These are phyloP conservation scores for Thelonectria blattea DNA, from an alignment of 2,329 filamentous ascomycete genomes.

Conservation along the genomic window DNA sequence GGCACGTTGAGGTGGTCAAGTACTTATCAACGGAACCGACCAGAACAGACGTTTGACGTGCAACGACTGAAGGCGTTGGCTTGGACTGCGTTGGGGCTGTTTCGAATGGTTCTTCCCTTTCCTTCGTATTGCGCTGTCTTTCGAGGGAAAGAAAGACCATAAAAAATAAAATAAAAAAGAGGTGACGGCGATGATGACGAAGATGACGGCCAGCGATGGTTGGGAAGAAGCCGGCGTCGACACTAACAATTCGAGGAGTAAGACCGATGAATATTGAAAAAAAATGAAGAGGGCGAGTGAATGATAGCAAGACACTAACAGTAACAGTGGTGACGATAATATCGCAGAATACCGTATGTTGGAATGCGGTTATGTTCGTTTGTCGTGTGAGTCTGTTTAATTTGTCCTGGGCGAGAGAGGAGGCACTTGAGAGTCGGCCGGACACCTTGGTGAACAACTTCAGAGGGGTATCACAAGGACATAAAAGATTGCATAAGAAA, in stretches of 20 bases:
- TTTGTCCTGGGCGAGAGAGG: not conserved
- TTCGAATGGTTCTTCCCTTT: not conserved
- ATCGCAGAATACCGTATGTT: not conserved
- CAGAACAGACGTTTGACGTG: too few relatives aligned
- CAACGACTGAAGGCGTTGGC: not conserved
- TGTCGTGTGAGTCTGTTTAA: not conserved
- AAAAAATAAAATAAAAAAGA: slow-evolving; percentile 10
- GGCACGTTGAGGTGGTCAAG: not conserved
- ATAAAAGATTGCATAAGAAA: not conserved
- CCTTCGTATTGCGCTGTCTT: too few relatives aligned
- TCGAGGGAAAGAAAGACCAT: not conserved
- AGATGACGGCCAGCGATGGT: not conserved
- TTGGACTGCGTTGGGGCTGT: not conserved
- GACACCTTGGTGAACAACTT: not conserved
- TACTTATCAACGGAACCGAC: not conserved
- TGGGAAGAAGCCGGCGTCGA: slow-evolving; percentile 2
- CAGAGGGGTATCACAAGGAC: not conserved
- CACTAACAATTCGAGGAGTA: slow-evolving; percentile 10
- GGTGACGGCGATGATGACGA: slow-evolving; percentile 13
- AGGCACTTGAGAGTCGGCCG: too few relatives aligned
- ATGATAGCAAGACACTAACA: not conserved
- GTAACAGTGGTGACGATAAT: not conserved
- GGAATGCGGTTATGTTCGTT: not conserved
- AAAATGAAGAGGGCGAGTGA: not conserved
- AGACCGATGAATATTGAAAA: slow-evolving; percentile 6